Percentiles rank a stretch among this genome's conserved stretches.
Conservation (phyloP, 352 stramenopile genomes). For the Globisporangium mamillatum region DNA sequence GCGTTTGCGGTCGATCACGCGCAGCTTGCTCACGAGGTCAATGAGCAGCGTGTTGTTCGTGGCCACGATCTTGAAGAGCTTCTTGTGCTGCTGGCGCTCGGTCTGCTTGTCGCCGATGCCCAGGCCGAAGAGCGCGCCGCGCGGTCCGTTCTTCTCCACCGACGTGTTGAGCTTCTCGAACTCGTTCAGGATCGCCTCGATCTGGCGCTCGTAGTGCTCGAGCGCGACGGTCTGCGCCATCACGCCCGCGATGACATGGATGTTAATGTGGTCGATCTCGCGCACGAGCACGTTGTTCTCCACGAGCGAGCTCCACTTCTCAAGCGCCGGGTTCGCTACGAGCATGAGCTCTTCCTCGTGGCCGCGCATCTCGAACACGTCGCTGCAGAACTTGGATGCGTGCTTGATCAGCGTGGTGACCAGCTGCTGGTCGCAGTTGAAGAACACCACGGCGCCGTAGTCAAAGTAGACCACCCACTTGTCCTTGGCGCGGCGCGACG, state of each 20-base stretch:
- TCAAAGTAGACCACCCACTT: constrained; percentile 92
- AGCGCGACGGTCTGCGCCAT: constrained; percentile 95
- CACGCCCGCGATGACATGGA: constrained; percentile 93
- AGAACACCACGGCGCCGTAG: constrained; percentile 92
- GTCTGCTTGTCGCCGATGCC: constrained; percentile 44
- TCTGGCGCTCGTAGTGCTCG: constrained; percentile 95
- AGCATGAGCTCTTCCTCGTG: constrained; percentile 81
- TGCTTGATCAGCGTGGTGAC: constrained; percentile 74
- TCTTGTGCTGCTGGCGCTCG: constrained; percentile 74
- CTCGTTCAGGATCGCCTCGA: constrained; percentile 93
- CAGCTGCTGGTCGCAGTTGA: constrained; percentile 85
- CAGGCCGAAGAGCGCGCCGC: constrained; percentile 63
- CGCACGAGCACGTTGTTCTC: constrained; percentile 83
- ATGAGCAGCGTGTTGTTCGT: constrained; percentile 97
- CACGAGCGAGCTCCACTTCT: constrained; percentile 79
- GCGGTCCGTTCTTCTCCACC: constrained; percentile 74
- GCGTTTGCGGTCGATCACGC: constrained; percentile 93
- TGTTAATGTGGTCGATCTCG: constrained; percentile 82
- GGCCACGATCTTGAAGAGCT: constrained; percentile 90
- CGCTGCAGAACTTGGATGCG: constrained; percentile 69
- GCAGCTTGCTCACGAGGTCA: constrained; percentile 95
- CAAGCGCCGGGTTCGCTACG: constrained; percentile 56
- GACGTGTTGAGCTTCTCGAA: constrained; percentile 94
- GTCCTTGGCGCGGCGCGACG: constrained; percentile 81
- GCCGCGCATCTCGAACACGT: constrained; percentile 74